phyloP scores from a whole-genome alignment of 805 yeast species.

The Nakazawaea peltata region DNA sequence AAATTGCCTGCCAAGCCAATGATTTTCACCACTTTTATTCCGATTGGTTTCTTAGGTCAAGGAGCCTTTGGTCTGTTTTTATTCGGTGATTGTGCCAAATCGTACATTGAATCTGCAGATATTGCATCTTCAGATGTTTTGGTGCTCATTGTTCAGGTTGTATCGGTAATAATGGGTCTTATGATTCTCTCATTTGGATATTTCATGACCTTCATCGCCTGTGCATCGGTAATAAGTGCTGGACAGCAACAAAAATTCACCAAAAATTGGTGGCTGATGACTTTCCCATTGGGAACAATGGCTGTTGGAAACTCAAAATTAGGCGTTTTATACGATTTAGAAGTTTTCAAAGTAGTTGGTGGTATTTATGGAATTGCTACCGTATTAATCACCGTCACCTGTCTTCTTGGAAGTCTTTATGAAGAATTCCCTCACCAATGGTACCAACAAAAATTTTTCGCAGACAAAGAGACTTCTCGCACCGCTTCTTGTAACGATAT shows the following conservation, averaged over 20 bases:
- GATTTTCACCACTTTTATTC: constrained; percentile 65
- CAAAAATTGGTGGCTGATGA: constrained; percentile 73
- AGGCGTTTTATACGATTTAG: constrained; percentile 38
- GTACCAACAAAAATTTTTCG: not conserved
- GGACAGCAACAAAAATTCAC: constrained; percentile 24
- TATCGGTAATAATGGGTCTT: constrained; percentile 4
- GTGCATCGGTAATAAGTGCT: not conserved
- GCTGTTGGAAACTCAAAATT: constrained; percentile 50
- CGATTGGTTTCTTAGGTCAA: constrained; percentile 83
- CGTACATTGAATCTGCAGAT: not conserved
- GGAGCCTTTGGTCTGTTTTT: constrained; percentile 60
- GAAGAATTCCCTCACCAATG: constrained; percentile 21
- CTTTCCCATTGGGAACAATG: constrained; percentile 88
- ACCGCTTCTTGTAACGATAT: no score
- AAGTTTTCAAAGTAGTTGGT: constrained; percentile 55
- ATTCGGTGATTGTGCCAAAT: not conserved
- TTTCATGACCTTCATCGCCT: constrained; percentile 14
- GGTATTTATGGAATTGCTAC: constrained; percentile 51
- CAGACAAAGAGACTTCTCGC: not conserved
- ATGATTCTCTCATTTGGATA: constrained; percentile 17
- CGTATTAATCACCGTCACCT: constrained; percentile 34
- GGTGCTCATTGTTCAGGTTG: not conserved
- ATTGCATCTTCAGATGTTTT: not conserved
- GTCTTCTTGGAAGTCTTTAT: constrained; percentile 29
- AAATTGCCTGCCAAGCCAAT: constrained; percentile 48